Evolutionary conservation across 768 basidiomycete genomes (phyloP), one percentile per base, ranked within the genome.

Genomic region (Amanita inopinata): DNA sequence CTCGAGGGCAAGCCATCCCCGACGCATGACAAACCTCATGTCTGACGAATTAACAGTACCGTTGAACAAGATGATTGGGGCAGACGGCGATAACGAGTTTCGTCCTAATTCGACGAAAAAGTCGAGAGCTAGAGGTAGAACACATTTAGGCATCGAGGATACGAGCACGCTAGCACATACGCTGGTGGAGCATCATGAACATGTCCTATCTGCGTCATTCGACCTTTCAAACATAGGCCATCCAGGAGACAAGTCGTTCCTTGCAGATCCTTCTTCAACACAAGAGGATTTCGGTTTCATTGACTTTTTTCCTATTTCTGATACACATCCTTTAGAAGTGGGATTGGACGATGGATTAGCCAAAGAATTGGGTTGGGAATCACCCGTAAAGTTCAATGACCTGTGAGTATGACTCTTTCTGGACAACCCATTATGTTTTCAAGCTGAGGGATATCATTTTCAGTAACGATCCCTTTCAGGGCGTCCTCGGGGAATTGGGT

Each of bases 281-380:
- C 73, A 64, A 8, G 68, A 57, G 12, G 65, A 60, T 10, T 72
- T 78, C 30, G 65, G 55, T 2, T 69, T 76, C 25, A 67, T 79
- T 47, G 69, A 74, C 31, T 65, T 74, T 28, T 70, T 80, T 39
- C 61, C 53, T 2, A 58, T 65, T 6, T 67, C 71, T 14, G 82
- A 76, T 41, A 78, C 66, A 15, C 52, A 78, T 17, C 82, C 76
- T 46, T 53, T 80, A 12, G 71, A 61, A n/a, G 72, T 66, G 5
- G 78, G 71, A 15, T 58, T 88, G 12, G 83, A 78, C 3, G 83
- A 85, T 34, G 86, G 88, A 51, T 62, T 89, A 19, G 83, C 80
- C 5, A 70, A 67, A 47, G 85, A 89, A 51, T 66, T 89, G 2
- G 86, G 84, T 22, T 87, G 85, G 83, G 75, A 69, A 43, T 9